A percentile compares a stretch with the other conserved stretches of the same genome.
Conservation (phyloP, 495 filamentous ascomycete species). For the Annulohypoxylon nitens region DNA sequence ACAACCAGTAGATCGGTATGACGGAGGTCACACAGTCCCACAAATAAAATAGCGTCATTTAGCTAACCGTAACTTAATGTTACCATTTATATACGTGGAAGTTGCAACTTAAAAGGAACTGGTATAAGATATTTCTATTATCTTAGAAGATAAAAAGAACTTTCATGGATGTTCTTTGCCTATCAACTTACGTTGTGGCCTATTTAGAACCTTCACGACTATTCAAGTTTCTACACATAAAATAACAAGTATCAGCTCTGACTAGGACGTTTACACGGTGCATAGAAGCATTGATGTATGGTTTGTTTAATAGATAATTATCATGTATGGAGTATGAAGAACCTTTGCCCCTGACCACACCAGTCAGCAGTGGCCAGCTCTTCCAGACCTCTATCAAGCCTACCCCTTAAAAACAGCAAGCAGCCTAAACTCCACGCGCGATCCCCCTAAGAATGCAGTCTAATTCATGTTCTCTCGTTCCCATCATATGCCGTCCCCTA, state of each 20-base stretch:
- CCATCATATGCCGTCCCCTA: not conserved
- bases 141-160: too few relatives aligned
- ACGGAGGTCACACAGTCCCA: slow-evolving; percentile 15
- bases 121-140: too few relatives aligned
- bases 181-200: not conserved
- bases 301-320: not conserved
- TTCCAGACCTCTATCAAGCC: slow-evolving; percentile 1
- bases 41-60: not conserved
- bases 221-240: too few relatives aligned
- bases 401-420: slow-evolving; percentile 5
- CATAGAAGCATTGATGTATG: not conserved
- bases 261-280: not conserved
- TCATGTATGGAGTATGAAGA: not conserved
- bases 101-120: not conserved
- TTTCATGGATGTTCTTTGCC: not conserved
- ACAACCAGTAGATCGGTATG: slow-evolving; percentile 15
- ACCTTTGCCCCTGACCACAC: slow-evolving; percentile 4
- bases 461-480: slow-evolving; percentile 2
- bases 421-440: slow-evolving; percentile 36
- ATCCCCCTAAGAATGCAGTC: slow-evolving; percentile 7
- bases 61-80: not conserved
- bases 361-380: not conserved
- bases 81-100: not conserved
- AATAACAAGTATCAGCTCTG: not conserved
- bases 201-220: not conserved